Evolutionary conservation across 306 rosid species (phyloP).

Genomic region (Inga leiocalycina): DNA sequence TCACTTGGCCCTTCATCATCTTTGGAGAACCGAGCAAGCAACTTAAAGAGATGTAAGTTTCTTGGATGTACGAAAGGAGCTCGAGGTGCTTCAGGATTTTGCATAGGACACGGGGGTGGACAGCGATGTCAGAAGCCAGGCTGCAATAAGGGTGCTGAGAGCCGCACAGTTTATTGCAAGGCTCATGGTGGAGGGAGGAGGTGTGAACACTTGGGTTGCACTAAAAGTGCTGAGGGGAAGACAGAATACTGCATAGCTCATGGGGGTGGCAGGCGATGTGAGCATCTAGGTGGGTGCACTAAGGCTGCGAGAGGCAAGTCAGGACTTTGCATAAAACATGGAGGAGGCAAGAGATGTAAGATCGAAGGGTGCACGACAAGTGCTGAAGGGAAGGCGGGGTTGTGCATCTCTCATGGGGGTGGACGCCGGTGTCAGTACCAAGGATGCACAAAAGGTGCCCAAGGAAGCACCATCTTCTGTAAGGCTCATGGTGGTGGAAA

Average conservation of each 20-base stretch:
- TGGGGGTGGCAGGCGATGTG: slow-evolving; percentile 10
- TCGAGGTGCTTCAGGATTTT: background rate
- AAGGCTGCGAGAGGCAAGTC: slow-evolving; percentile 4
- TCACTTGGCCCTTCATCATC: background rate
- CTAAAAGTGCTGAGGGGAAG: background rate
- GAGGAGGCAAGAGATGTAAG: slow-evolving; percentile 11
- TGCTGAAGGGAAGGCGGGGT: slow-evolving; percentile 1
- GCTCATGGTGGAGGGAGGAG: slow-evolving; percentile 10
- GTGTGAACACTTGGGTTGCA: background rate
- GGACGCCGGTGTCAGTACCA: slow-evolving; percentile 11
- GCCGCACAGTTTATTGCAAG: slow-evolving; percentile 2
- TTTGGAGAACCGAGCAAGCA: background rate
- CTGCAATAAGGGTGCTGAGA: background rate
- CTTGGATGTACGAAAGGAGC: background rate
- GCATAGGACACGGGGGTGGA: background rate
- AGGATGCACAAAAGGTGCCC: slow-evolving; percentile 3
- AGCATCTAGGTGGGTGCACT: background rate
- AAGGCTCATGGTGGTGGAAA: slow-evolving; percentile 22
- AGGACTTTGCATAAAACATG: slow-evolving; percentile 6
- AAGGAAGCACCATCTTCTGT: slow-evolving; percentile 1
- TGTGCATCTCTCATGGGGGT: slow-evolving; percentile 15
- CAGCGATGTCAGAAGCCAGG: slow-evolving; percentile 2
- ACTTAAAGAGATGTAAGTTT: background rate
- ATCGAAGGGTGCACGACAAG: background rate
- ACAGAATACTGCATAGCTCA: slow-evolving; percentile 7